Evolutionary conservation across 768 basidiomycete species (phyloP), one percentile per base, ranked within the genome.

Genomic region (Macrolepiota dolichaula): DNA sequence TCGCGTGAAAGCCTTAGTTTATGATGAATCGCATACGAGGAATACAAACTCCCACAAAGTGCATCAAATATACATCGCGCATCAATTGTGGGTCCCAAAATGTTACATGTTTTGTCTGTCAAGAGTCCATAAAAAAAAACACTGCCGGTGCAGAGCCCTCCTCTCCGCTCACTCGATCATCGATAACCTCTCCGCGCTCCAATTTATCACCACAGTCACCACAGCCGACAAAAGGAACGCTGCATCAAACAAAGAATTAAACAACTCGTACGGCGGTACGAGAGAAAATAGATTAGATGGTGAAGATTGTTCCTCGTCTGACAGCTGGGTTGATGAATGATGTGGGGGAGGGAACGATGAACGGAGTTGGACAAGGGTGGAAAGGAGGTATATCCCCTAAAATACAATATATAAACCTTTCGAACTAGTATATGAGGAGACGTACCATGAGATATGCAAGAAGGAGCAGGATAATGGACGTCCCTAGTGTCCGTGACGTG

Each of bases 371-470:
- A 94, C 86, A 51, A 94, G 75, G 0, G 91, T 94, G 3, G 91
- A 87, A 29, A 94, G 82, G 37, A 94, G 82, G 69, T 94, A 94
- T 46, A 91, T 88, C 11, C 88, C 89, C 92, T 94, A 64, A 27
- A n/a, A 57, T 50, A 37, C 6, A 17, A 11, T 32, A 35, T 38
- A 51, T 40, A 44, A 36, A 63, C 49, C 37, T 17, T 55, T 40
- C 11, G 37, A 3, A 17, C 17, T 24, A 19, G 17, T 38, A 64
- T 37, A 55, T 37, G 58, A 62, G 49, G 38, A 13, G 27, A 68
- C 79, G 36, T 64, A 91, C 92, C 92, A 94, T 92, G 51, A 94
- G 78, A 69, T 94, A 91, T 6, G 91, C 88, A 24, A 94, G 79
- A 10, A 88, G 72, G 32, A 94, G 81, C 25, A 94, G 71, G 82